A percentile compares a stretch with the other conserved stretches of the same genome.
These are phyloP conservation scores for Dacryopinax spathularia DNA, from an alignment of 768 basidiomycete species.

Conservation along the genomic window DNA sequence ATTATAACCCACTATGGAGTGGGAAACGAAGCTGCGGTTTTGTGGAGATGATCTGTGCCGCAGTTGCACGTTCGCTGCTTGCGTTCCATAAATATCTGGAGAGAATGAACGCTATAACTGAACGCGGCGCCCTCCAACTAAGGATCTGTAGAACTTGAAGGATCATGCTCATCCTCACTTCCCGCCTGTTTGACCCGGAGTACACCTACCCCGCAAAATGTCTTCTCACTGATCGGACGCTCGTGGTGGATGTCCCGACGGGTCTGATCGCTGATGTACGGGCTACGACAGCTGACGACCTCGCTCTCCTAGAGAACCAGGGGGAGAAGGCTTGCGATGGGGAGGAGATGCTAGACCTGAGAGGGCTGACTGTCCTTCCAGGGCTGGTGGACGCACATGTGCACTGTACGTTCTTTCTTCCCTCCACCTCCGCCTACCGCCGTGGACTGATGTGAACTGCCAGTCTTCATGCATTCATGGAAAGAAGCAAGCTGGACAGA, in stretches of 20 bases:
- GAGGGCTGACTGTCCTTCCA: slow-evolving; percentile 36
- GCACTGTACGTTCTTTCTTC: slow-evolving; percentile 30
- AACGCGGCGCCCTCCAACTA: no score
- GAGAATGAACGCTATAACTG: no score
- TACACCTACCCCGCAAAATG: neutral
- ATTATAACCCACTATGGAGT: no score
- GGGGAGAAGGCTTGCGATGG: slow-evolving; percentile 1
- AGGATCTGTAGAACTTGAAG: no score
- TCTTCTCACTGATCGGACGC: neutral
- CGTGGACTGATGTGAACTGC: neutral
- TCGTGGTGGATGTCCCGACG: neutral
- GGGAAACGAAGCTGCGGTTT: no score
- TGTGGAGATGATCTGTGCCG: no score
- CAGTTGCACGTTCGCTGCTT: no score
- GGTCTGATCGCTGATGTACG: neutral
- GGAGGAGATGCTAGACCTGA: slow-evolving; percentile 30
- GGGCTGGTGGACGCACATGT: slow-evolving; percentile 47
- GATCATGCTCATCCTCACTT: neutral
- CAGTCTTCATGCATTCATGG: slow-evolving; percentile 51
- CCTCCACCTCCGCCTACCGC: neutral
- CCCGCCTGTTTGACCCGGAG: neutral
- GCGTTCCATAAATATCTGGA: no score
- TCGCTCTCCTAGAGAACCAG: neutral
- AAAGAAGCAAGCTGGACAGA: slow-evolving; percentile 47
- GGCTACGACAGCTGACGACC: neutral